A percentile compares a stretch with the other conserved stretches of the same genome.
These are phyloP conservation scores for Straminergon stramineum DNA, from an alignment of 225 moss, liverwort and hornwort genomes.

Conservation along the genomic window DNA sequence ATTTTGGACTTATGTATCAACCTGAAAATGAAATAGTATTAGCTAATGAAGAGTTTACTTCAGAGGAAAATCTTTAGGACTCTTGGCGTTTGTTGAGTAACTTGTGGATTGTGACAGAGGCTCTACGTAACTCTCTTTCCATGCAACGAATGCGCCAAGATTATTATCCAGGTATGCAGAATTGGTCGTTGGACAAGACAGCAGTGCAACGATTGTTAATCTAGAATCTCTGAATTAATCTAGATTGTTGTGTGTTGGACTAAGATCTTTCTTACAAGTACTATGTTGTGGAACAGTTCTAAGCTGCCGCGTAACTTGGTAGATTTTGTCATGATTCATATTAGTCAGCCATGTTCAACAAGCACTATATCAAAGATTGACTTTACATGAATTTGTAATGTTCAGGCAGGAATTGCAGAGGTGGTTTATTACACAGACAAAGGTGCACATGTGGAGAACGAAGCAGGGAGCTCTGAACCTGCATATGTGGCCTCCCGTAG, in stretches of 20 bases:
- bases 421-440: conserved; percentile 63
- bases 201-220: not conserved
- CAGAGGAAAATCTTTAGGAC: not conserved
- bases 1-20: not conserved
- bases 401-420: conserved; percentile 72
- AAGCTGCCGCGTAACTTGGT: not conserved
- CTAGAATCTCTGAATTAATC: not conserved
- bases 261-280: not conserved
- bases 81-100: not conserved
- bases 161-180: conserved; percentile 69
- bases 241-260: not conserved
- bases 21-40: not conserved
- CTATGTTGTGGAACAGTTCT: not conserved
- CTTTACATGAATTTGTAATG: not conserved
- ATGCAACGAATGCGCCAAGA: conserved; percentile 86
- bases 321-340: not conserved
- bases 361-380: not conserved
- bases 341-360: not conserved
- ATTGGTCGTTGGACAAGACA: not conserved
- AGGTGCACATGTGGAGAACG: conserved; percentile 31
- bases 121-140: conserved; percentile 83
- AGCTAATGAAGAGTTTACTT: not conserved
- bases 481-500: conserved; percentile 52
- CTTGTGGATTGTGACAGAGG: conserved; percentile 43
- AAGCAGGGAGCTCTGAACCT: conserved; percentile 22